Percentiles rank a stretch among this genome's conserved stretches.
Conservation (phyloP, 352 stramenopile species). For the Porosira glacialis region DNA sequence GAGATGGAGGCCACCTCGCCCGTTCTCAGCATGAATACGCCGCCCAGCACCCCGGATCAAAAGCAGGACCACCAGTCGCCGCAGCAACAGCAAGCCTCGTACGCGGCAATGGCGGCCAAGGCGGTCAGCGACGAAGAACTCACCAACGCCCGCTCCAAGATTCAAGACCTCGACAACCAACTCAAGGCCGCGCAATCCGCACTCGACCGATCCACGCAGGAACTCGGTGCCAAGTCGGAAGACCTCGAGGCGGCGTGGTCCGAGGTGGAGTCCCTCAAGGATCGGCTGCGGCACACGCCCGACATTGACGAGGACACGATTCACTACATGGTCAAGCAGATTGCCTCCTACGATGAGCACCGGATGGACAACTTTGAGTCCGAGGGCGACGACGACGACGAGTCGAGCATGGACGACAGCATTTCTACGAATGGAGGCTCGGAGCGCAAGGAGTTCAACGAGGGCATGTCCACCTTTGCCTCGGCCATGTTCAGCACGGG, state of each 20-base stretch:
- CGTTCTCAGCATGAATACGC: too few relatives aligned
- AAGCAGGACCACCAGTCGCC: too few relatives aligned
- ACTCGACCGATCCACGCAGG: conserved; percentile 21
- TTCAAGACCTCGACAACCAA: too few relatives aligned
- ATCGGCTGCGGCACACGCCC: conserved; percentile 23
- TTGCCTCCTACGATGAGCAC: conserved; percentile 24
- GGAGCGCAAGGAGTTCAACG: conserved; percentile 19
- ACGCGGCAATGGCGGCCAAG: too few relatives aligned
- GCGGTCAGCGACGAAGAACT: conserved; percentile 1
- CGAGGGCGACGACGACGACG: conserved; percentile 22
- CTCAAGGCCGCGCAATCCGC: conserved; percentile 21
- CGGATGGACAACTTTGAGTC: conserved; percentile 16
- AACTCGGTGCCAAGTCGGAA: conserved; percentile 27
- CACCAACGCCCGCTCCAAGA: too few relatives aligned
- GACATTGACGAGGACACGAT: conserved; percentile 46
- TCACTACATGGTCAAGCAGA: conserved; percentile 34
- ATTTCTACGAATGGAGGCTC: conserved; percentile 8
- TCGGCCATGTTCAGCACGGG: conserved; percentile 38
- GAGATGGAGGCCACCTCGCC: too few relatives aligned
- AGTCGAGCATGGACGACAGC: too few relatives aligned
- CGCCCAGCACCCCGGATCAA: too few relatives aligned
- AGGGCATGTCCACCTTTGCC: conserved; percentile 38
- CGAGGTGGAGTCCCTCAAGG: conserved; percentile 24
- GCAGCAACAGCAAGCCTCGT: too few relatives aligned
- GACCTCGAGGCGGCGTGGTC: conserved; percentile 25